phyloP scores from a whole-genome alignment of 116 monocot species.

The Thalassia testudinum region DNA sequence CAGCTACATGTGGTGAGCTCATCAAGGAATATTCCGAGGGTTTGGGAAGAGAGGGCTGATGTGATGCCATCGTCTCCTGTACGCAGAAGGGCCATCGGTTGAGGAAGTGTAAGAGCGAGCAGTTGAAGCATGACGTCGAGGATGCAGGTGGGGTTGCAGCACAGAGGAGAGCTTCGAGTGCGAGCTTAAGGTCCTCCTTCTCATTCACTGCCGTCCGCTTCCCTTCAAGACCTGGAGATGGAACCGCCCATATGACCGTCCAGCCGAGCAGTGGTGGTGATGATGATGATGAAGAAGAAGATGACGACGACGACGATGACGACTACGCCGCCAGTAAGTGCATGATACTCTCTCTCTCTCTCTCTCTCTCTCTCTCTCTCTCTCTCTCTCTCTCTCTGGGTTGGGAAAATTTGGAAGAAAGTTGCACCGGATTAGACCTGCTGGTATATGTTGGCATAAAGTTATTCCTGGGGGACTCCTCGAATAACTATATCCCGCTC shows the following conservation, averaged over 20 bases:
- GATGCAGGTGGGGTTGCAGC: conserved; percentile 54
- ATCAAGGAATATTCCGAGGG: conserved; percentile 33
- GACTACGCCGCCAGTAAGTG: no score
- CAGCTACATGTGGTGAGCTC: neutral
- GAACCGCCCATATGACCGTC: conserved; percentile 4
- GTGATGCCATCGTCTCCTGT: conserved; percentile 32
- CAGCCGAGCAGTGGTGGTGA: no score
- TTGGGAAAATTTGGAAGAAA: no score
- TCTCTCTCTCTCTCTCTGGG: no score
- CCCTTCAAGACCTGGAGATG: conserved; percentile 42
- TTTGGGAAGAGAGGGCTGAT: conserved; percentile 23
- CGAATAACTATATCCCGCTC: no score
- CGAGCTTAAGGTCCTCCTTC: conserved; percentile 72
- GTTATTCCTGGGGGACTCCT: no score
- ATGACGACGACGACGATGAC: conserved; percentile 21
- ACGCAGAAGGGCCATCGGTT: conserved; percentile 18
- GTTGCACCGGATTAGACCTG: no score
- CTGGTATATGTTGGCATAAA: no score
- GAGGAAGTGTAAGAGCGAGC: conserved; percentile 48
- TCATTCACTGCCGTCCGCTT: conserved; percentile 78
- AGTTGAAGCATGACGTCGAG: conserved; percentile 57
- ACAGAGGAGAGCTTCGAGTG: conserved; percentile 69
- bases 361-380: no score
- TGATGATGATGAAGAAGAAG: conserved; percentile 15
- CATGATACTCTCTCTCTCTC: no score